Percentiles rank a stretch among this genome's conserved stretches.
Conservation (phyloP, 2,329 filamentous ascomycete species). For the Fonsecaea nubica region DNA sequence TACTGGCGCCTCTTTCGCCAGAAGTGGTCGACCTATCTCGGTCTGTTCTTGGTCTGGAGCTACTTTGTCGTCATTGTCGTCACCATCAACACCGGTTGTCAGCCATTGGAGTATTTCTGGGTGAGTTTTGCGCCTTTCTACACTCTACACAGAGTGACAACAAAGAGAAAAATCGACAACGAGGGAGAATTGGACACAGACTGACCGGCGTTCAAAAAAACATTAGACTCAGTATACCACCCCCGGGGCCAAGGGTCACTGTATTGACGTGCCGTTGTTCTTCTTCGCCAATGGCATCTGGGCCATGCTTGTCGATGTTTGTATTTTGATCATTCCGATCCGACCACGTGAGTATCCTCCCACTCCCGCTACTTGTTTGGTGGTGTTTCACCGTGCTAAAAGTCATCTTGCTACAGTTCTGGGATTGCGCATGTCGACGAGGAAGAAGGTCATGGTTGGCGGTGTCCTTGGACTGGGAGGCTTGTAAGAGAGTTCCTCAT, state of each 20-base stretch:
- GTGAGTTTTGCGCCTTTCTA: slow-evolving; percentile 7
- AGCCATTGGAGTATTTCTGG: slow-evolving; percentile 19
- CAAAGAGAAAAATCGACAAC: slow-evolving; percentile 8
- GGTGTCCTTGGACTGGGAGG: slow-evolving; percentile 18
- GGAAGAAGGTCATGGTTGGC: slow-evolving; percentile 15
- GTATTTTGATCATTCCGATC: slow-evolving; percentile 18
- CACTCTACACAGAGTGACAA: slow-evolving; percentile 12
- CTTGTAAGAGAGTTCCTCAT: too few species aligned
- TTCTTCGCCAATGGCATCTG: slow-evolving; percentile 22
- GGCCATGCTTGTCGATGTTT: slow-evolving; percentile 22
- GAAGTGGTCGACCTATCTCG: slow-evolving; percentile 16
- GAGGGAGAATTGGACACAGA: slow-evolving; percentile 11
- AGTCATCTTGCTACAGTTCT: slow-evolving; percentile 13
- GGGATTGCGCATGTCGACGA: slow-evolving; percentile 16
- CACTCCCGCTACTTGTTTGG: slow-evolving; percentile 2
- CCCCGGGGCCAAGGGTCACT: slow-evolving; percentile 16
- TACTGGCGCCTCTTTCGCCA: slow-evolving; percentile 20
- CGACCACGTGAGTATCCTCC: slow-evolving; percentile 17
- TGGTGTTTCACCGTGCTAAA: slow-evolving; percentile 13
- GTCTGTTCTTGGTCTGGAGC: slow-evolving; percentile 20
- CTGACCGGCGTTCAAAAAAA: slow-evolving; percentile 13
- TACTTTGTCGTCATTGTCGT: slow-evolving; percentile 19
- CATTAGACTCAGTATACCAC: slow-evolving; percentile 19
- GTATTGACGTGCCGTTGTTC: slow-evolving; percentile 19
- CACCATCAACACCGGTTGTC: slow-evolving; percentile 18